phyloP scores from a whole-genome alignment of 345 rosid genomes.

The Hibiscus trionum region DNA sequence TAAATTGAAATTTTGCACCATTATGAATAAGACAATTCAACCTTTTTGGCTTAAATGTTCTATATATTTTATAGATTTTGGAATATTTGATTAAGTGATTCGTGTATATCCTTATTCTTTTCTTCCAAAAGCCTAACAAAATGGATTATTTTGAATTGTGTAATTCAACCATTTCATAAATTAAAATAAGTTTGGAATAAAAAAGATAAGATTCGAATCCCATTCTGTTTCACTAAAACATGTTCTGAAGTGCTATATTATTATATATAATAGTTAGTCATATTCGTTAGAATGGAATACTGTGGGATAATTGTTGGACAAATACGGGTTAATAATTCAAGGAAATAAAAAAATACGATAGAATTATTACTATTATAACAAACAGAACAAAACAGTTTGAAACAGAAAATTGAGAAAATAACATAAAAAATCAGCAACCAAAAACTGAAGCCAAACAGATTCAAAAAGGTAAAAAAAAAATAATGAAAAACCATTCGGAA shows the following conservation, averaged over 20 bases:
- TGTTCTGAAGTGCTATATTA: neutral
- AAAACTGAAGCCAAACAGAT: too few relatives aligned
- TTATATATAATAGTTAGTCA: neutral
- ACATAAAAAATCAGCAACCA: too few relatives aligned
- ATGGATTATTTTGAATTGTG: neutral
- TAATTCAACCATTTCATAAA: neutral
- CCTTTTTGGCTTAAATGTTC: neutral
- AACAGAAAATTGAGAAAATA: too few relatives aligned
- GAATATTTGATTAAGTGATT: neutral
- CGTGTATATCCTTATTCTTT: neutral
- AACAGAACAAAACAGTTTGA: too few relatives aligned
- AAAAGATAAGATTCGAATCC: neutral
- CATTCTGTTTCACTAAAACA: neutral
- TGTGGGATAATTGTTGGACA: too few relatives aligned
- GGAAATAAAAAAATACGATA: too few relatives aligned
- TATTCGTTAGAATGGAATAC: too few relatives aligned
- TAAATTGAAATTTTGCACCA: neutral
- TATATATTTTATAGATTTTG: neutral
- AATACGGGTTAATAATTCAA: too few relatives aligned
- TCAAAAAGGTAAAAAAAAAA: too few relatives aligned
- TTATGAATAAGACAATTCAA: conserved; percentile 3
- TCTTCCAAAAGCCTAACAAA: neutral
- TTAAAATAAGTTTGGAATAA: neutral
- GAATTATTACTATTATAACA: too few relatives aligned
- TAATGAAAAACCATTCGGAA: too few relatives aligned